Conservation (phyloP, 1,284 basidiomycete species). For the Tilletia walkeri region DNA sequence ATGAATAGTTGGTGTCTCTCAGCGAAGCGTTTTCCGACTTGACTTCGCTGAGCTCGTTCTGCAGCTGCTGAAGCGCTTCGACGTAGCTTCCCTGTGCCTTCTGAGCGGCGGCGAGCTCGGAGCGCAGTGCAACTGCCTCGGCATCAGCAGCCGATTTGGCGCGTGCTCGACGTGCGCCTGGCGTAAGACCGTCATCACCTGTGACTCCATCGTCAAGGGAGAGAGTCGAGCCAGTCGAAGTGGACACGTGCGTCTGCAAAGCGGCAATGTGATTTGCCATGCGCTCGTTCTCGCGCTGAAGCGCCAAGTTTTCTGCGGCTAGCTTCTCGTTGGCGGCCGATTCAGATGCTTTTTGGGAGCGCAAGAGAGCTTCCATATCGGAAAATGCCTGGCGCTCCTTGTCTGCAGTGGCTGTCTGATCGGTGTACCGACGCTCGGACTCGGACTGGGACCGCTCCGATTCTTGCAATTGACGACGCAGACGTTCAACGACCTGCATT, state of each 20-base stretch:
- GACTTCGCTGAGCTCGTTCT: constrained; percentile 39
- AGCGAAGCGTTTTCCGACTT: constrained; percentile 32
- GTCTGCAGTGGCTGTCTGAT: constrained; percentile 40
- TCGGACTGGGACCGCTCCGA: constrained; percentile 34
- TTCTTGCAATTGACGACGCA: constrained; percentile 39
- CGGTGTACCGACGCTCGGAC: constrained; percentile 38
- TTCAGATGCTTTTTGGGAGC: constrained; percentile 36
- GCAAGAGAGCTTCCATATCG: constrained; percentile 41
- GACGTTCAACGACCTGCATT: constrained; percentile 37
- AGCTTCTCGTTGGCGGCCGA: constrained; percentile 37
- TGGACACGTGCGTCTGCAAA: constrained; percentile 23
- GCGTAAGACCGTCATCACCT: background rate
- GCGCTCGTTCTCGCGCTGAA: constrained; percentile 37
- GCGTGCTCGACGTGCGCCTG: background rate
- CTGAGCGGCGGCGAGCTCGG: constrained; percentile 30
- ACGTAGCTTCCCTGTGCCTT: constrained; percentile 34
- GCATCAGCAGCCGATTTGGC: constrained; percentile 11
- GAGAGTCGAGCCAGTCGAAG: background rate
- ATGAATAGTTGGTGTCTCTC: constrained; percentile 42
- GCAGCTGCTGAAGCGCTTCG: constrained; percentile 33
- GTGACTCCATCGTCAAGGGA: background rate
- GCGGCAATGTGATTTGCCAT: constrained; percentile 32
- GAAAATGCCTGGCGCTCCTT: constrained; percentile 47
- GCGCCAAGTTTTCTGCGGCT: constrained; percentile 32
- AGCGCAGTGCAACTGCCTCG: constrained; percentile 14